These are phyloP conservation scores for Trichoderma koningii DNA, from an alignment of 2,329 filamentous ascomycete species.

Conservation along the genomic window DNA sequence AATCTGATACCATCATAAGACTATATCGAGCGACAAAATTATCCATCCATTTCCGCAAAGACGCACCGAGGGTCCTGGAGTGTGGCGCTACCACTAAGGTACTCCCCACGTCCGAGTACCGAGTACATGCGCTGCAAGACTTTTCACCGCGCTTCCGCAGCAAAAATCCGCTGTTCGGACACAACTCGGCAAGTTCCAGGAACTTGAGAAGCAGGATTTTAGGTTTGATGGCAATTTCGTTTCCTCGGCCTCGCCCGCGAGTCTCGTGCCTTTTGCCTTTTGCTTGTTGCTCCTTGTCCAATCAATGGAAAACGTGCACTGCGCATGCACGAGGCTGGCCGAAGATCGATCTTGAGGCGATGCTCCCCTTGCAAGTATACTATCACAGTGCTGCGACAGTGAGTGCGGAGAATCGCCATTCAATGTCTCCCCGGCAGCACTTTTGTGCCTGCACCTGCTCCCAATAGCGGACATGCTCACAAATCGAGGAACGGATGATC, in stretches of 20 bases:
- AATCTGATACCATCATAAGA: background rate
- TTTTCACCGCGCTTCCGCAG: too few relatives aligned
- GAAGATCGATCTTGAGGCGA: background rate
- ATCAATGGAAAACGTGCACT: conserved; percentile 17
- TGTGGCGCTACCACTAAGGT: background rate
- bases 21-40: conserved; percentile 1
- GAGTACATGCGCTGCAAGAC: too few relatives aligned
- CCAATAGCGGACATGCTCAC: too few relatives aligned
- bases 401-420: background rate
- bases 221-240: conserved; percentile 14
- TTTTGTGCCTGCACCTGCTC: too few relatives aligned
- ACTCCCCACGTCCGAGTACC: too few relatives aligned
- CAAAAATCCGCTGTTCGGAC: too few relatives aligned
- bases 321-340: background rate
- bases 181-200: too few relatives aligned
- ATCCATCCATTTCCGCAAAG: conserved; percentile 19
- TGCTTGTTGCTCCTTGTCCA: background rate
- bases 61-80: conserved; percentile 4
- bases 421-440: too few relatives aligned
- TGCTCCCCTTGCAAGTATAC: background rate
- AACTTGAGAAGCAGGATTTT: background rate
- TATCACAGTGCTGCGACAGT: background rate
- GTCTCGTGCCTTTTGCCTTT: conserved; percentile 2
- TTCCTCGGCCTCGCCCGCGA: conserved; percentile 22
- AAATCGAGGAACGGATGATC: too few relatives aligned